Base-by-base conservation (phyloP, 2,329 filamentous ascomycete species). In the Cladophialophora bantiana region DNA sequence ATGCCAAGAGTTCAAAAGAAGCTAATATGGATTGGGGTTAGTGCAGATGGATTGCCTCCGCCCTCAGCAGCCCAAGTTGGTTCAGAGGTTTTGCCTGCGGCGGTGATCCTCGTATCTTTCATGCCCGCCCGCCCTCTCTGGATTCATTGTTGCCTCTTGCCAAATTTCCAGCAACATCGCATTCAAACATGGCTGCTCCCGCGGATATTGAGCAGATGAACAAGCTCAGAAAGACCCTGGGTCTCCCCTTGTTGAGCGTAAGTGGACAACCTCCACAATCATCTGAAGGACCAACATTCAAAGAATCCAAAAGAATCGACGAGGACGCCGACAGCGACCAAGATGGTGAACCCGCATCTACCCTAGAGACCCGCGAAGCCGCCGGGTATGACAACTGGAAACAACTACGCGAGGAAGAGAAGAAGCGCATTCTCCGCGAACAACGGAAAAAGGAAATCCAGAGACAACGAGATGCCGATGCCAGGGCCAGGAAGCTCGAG, bases 381-480 rank as follows among this genome's bases (percentile, higher is more conserved):
- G 74, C 78, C 68, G 76, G 77, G n/a, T 80, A 77, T 59, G 77
- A 78, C 15, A 82, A 81, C 76, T 85, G 77, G 84, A 84, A 85
- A 74, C 85, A 85, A 73, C 78, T 87, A 4, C 85, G 89, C 68
- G 91, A 90, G 18, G 85, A 87, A 32, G 88, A 90, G 13, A 96
- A 93, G 81, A 88, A 85, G 75, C 89, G 87, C 75, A 26, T 67
- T 20, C 62, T 67, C 38, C 91, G 92, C 64, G 91, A 96, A 70
- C 90, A 92, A 74, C 90, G 89, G 74, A 88, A 89, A n/a, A 90
- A 90, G 10, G 90, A 91, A 1, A 89, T 97, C 73, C 94, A 94
- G 78, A 95, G 90, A 78, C 93, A 92, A 50, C 90, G 93, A 73
- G 95, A 99, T 76, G 85, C 88, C 65, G 93, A 92, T 3, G 91